Evolutionary conservation across 768 basidiomycete genomes (phyloP).

Genomic region (Inosperma sp.): DNA sequence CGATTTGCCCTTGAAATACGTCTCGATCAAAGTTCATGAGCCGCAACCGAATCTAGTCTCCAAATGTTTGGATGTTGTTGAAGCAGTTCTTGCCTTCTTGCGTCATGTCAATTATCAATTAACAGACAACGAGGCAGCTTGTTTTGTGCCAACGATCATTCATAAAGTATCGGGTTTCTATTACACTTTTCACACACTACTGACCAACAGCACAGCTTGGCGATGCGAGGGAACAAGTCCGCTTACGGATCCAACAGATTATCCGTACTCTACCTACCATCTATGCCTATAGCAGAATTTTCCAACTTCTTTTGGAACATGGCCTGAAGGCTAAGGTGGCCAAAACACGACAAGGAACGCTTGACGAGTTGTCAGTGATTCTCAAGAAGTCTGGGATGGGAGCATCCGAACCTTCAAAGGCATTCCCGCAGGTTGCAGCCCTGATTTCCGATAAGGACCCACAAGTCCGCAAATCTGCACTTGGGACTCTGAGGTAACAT

Average conservation of each 20-base stretch:
- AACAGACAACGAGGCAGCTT: constrained; percentile 78
- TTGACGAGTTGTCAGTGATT: constrained; percentile 76
- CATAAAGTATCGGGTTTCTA: constrained; percentile 58
- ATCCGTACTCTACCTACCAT: constrained; percentile 83
- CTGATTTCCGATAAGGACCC: constrained; percentile 90
- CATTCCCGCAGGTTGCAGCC: constrained; percentile 70
- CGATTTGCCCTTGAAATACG: constrained; percentile 90
- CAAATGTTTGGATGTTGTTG: constrained; percentile 85
- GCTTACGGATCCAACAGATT: constrained; percentile 75
- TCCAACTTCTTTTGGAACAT: constrained; percentile 81
- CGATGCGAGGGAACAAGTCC: constrained; percentile 81
- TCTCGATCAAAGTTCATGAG: constrained; percentile 84
- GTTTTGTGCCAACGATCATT: constrained; percentile 86
- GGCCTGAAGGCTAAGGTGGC: constrained; percentile 88
- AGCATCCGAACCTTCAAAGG: constrained; percentile 76
- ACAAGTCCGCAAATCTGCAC: constrained; percentile 80
- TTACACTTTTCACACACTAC: not conserved
- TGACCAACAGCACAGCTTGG: constrained; percentile 54
- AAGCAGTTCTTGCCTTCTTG: constrained; percentile 72
- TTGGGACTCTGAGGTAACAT: constrained; percentile 72
- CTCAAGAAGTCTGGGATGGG: constrained; percentile 79
- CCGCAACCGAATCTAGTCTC: constrained; percentile 86
- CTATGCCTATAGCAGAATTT: constrained; percentile 90
- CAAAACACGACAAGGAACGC: constrained; percentile 81
- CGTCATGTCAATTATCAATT: constrained; percentile 70